Evolutionary conservation across 805 yeast species (phyloP).

Genomic region (Cyberlindnera meyerae): DNA sequence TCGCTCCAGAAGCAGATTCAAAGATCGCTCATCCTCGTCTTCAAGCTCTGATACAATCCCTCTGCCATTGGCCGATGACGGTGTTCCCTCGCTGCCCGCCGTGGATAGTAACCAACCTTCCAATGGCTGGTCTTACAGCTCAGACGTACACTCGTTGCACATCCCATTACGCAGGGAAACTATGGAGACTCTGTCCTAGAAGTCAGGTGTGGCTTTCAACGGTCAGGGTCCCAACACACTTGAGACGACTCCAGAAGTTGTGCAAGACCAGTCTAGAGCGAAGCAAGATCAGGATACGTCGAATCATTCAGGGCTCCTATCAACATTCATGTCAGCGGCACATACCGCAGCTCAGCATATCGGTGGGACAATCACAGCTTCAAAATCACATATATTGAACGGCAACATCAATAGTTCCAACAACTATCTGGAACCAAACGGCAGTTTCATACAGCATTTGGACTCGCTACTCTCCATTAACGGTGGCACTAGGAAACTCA

Average conservation of each 20-base stretch:
- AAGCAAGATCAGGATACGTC: background rate
- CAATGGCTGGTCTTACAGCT: too few relatives aligned
- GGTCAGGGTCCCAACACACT: too few relatives aligned
- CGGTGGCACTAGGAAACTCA: slow-evolving; percentile 2
- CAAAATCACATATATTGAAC: background rate
- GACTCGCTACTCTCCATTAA: slow-evolving; percentile 29
- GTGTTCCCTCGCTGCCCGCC: too few relatives aligned
- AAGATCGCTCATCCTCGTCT: background rate
- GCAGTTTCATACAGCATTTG: slow-evolving; percentile 33
- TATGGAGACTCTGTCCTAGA: too few relatives aligned
- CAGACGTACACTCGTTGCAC: too few relatives aligned
- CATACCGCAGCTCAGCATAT: slow-evolving; percentile 37
- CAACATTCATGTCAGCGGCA: slow-evolving; percentile 42
- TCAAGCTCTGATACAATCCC: too few relatives aligned
- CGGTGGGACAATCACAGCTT: slow-evolving; percentile 13
- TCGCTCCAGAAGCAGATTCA: slow-evolving; percentile 6
- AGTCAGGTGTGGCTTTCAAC: too few relatives aligned
- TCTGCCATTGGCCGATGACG: too few relatives aligned
- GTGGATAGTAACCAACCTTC: background rate
- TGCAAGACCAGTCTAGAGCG: too few relatives aligned
- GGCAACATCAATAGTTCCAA: background rate
- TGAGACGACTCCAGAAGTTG: too few relatives aligned
- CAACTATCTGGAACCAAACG: too few relatives aligned
- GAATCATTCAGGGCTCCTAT: slow-evolving; percentile 32
- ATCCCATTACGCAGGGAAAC: too few relatives aligned